Evolutionary conservation across 257 asterid genomes (phyloP).

Genomic region (Nicotiana otophora): DNA sequence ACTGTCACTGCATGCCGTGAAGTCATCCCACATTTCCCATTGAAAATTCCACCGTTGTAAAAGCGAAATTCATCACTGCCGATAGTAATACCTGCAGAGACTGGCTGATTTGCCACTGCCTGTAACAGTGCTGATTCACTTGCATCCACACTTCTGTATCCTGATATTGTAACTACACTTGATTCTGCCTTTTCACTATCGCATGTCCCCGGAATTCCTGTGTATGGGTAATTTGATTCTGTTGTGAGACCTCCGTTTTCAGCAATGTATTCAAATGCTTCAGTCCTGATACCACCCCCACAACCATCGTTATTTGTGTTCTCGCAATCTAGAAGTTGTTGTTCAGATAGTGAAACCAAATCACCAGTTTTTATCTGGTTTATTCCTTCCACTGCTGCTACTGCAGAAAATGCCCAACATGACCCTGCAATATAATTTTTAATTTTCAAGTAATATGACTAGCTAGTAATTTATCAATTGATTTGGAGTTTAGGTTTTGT

Average conservation of each 20-base stretch:
- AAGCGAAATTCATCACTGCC: slow-evolving; percentile 13
- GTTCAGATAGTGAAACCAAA: slow-evolving; percentile 18
- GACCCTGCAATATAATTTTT: slow-evolving; percentile 15
- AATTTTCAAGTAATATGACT: not conserved
- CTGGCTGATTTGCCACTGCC: slow-evolving; percentile 25
- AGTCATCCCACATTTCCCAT: slow-evolving; percentile 15
- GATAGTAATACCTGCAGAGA: slow-evolving; percentile 8
- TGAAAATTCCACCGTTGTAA: slow-evolving; percentile 15
- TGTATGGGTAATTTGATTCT: slow-evolving; percentile 23
- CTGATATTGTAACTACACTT: slow-evolving; percentile 9
- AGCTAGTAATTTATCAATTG: too few species aligned
- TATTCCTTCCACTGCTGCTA: slow-evolving; percentile 29
- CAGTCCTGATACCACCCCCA: slow-evolving; percentile 7
- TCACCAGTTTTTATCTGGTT: slow-evolving; percentile 14
- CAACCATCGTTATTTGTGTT: slow-evolving; percentile 12
- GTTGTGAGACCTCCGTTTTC: slow-evolving; percentile 19
- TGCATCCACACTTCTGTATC: not conserved
- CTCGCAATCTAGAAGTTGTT: slow-evolving; percentile 12
- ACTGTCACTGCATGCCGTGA: slow-evolving; percentile 22
- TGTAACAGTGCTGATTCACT: slow-evolving; percentile 14
- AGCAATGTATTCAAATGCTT: slow-evolving; percentile 17
- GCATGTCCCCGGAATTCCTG: slow-evolving; percentile 13
- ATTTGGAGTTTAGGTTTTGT: too few species aligned
- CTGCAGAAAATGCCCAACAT: slow-evolving; percentile 34
- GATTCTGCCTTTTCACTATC: not conserved